phyloP scores from a whole-genome alignment of 1,139 yeast genomes.

The Waltiozyma sp. region DNA sequence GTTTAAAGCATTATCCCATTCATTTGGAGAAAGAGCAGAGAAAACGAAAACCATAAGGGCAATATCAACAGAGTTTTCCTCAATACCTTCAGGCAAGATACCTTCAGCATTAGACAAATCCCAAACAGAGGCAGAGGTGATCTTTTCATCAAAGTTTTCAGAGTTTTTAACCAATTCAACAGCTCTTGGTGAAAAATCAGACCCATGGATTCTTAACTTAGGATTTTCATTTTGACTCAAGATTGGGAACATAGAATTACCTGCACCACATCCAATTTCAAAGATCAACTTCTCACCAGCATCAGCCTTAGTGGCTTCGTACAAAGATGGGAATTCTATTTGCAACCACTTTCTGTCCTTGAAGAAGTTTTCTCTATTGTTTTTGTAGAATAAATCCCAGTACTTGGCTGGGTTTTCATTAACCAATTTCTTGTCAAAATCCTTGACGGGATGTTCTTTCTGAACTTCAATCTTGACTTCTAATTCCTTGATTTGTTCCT shows the following conservation, averaged over 20 bases:
- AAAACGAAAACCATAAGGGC: slow-evolving; percentile 91
- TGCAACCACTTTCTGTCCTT: slow-evolving; percentile 95
- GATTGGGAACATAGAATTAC: slow-evolving; percentile 90
- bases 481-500: slow-evolving; percentile 72
- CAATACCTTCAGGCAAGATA: slow-evolving; percentile 71
- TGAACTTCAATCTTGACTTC: slow-evolving; percentile 66
- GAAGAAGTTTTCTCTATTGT: slow-evolving; percentile 86
- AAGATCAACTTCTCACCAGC: slow-evolving; percentile 64
- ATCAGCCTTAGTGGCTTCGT: slow-evolving; percentile 61
- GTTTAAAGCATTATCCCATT: slow-evolving; percentile 73
- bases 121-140: slow-evolving; percentile 88
- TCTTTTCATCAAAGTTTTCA: slow-evolving; percentile 47
- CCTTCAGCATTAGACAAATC: slow-evolving; percentile 77
- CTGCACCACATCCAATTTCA: slow-evolving; percentile 98
- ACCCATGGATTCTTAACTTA: slow-evolving; percentile 66
- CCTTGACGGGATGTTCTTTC: slow-evolving; percentile 71
- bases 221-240: slow-evolving; percentile 72
- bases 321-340: slow-evolving; percentile 82
- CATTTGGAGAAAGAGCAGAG: slow-evolving; percentile 84
- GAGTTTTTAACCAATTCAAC: slow-evolving; percentile 70
- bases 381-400: slow-evolving; percentile 91
- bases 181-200: slow-evolving; percentile 85
- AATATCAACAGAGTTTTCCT: slow-evolving; percentile 74
- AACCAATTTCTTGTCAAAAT: slow-evolving; percentile 68
- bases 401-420: slow-evolving; percentile 83